Evolutionary conservation across 139 green algal species (phyloP).

Genomic region (Picochlorum costavermella): DNA sequence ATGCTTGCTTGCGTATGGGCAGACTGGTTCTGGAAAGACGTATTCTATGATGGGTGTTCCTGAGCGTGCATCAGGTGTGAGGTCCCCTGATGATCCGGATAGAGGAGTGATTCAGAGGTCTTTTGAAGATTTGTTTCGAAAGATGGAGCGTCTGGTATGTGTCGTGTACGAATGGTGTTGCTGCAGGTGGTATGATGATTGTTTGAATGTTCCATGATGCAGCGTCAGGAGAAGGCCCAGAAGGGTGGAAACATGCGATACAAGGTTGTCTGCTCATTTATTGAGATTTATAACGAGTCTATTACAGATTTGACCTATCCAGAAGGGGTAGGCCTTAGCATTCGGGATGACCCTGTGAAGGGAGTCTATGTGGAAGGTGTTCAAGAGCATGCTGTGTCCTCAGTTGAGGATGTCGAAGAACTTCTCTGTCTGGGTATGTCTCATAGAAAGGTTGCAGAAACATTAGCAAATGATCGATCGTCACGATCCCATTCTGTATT

Average conservation of each 20-base stretch:
- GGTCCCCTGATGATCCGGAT: not conserved
- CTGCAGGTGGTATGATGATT: no score
- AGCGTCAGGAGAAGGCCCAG: not conserved
- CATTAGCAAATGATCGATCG: conserved; percentile 78
- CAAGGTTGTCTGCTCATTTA: conserved; percentile 36
- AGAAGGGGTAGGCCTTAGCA: conserved; percentile 41
- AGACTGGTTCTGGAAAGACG: conserved; percentile 92
- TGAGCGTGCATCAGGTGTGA: not conserved
- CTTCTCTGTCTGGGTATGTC: conserved; percentile 58
- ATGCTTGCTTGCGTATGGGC: conserved; percentile 94
- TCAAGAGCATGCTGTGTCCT: conserved; percentile 41
- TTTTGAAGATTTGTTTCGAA: conserved; percentile 75
- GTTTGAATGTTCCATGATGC: no score
- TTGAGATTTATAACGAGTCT: conserved; percentile 73
- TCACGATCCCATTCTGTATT: conserved; percentile 88
- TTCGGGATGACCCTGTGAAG: conserved; percentile 50
- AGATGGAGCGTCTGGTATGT: conserved; percentile 27
- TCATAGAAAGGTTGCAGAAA: conserved; percentile 67
- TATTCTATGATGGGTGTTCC: conserved; percentile 79
- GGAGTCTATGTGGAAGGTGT: conserved; percentile 78
- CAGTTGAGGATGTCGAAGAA: conserved; percentile 64
- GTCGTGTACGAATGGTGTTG: no score
- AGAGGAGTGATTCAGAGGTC: conserved; percentile 69
- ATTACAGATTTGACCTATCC: conserved; percentile 59
- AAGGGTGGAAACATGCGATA: conserved; percentile 81